These are phyloP conservation scores for Podospora comata DNA, from an alignment of 495 filamentous ascomycete genomes.

Conservation along the genomic window DNA sequence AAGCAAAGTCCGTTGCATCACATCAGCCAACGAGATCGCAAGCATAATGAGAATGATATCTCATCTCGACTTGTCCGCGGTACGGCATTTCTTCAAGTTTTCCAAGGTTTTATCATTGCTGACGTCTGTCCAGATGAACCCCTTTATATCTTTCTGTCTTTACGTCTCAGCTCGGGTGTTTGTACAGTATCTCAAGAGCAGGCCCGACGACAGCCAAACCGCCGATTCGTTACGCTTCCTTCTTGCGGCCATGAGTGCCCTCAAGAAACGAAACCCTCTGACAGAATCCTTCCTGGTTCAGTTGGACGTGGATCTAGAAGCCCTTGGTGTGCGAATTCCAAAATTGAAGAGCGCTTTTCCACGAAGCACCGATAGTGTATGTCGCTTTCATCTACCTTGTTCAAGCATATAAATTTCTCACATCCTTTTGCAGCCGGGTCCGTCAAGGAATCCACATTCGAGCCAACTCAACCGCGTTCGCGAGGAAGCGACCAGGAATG, in stretches of 20 bases:
- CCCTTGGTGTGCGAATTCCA: constrained; percentile 52
- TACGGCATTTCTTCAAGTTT: constrained; percentile 44
- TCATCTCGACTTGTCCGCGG: constrained; percentile 78
- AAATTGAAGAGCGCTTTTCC: constrained; percentile 51
- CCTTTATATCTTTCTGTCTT: constrained; percentile 92
- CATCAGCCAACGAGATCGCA: constrained; percentile 91
- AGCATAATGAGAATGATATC: constrained; percentile 94
- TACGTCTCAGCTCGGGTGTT: constrained; percentile 95
- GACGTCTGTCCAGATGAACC: constrained; percentile 69
- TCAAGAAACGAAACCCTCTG: constrained; percentile 85
- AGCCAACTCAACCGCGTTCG: constrained; percentile 1
- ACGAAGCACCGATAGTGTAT: constrained; percentile 49
- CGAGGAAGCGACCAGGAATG: not conserved
- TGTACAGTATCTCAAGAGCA: constrained; percentile 87
- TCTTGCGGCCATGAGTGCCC: constrained; percentile 78
- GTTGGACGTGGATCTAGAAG: constrained; percentile 86
- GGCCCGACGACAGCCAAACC: constrained; percentile 78
- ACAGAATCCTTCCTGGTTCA: constrained; percentile 95
- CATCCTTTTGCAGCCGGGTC: constrained; percentile 14
- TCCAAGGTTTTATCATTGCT: constrained; percentile 7
- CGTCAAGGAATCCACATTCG: constrained; percentile 10
- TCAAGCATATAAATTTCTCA: constrained; percentile 2
- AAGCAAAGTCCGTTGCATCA: constrained; percentile 89
- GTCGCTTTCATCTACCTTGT: constrained; percentile 16
- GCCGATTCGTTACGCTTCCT: constrained; percentile 84